Evolutionary conservation across 2,329 filamentous ascomycete genomes (phyloP).

Genomic region (Epichloe elymi): DNA sequence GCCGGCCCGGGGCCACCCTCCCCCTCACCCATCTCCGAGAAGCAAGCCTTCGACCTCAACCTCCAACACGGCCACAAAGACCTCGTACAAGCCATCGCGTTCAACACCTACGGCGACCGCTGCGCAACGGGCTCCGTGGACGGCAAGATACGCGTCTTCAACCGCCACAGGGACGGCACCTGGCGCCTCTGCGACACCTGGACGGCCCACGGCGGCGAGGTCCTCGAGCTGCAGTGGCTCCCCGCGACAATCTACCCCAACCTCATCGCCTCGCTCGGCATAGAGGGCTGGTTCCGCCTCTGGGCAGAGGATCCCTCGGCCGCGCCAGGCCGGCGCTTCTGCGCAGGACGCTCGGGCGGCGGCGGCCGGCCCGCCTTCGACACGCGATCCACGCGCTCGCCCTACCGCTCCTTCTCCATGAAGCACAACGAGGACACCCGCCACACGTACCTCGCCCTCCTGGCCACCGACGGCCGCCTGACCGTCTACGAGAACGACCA

Average conservation of each 20-base stretch:
- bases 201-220: conserved; percentile 81
- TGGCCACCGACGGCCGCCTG: conserved; percentile 70
- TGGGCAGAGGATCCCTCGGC: conserved; percentile 87
- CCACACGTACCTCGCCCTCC: conserved; percentile 74
- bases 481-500: conserved; percentile 75
- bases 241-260: conserved; percentile 77
- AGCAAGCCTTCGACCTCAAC: conserved; percentile 41
- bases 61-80: conserved; percentile 66
- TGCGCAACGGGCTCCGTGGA: conserved; percentile 87
- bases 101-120: conserved; percentile 85
- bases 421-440: conserved; percentile 66
- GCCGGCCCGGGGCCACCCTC: conserved; percentile 20
- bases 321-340: conserved; percentile 70
- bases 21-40: conserved; percentile 25
- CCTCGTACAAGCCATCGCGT: conserved; percentile 71
- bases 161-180: conserved; percentile 60
- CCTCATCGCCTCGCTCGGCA: conserved; percentile 74
- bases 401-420: conserved; percentile 74
- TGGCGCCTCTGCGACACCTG: conserved; percentile 80
- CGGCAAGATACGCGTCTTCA: conserved; percentile 86
- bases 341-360: conserved; percentile 36
- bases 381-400: conserved; percentile 40
- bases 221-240: conserved; percentile 91
- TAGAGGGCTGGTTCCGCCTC: conserved; percentile 80
- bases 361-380: conserved; percentile 40